Base-by-base conservation (phyloP, 495 filamentous ascomycete species). In the Rhypophila decipiens region DNA sequence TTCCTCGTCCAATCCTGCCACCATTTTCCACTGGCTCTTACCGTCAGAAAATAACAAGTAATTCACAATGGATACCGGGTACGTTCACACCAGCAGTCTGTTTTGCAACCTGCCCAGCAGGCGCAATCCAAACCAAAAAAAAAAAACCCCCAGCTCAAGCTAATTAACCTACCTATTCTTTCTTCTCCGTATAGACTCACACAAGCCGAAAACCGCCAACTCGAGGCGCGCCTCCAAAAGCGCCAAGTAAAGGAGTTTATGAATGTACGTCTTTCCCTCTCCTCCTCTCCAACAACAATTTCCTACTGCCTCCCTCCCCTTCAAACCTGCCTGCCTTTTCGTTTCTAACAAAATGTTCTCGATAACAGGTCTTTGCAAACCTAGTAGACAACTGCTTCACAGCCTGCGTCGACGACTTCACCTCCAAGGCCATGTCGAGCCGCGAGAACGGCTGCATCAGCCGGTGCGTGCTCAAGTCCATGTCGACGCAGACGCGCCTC, bases 211-310 rank as follows among this genome's bases (percentile, higher is more conserved):
- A 86, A 90, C 71, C 84, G 86, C 67, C 88, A 97, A 76, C 85
- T 99, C 65, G 82, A 91, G 59, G 59, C 75, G 66, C 87, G 91
- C 68, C 87, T 97, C 78, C 87, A 97, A 74, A 84, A 84, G 70
- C 90, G 90, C 71, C 93, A 99, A 74, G 84, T 97, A 79, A 95
- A 95, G 74, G 91, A 96, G 53, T 96, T 98, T 65, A 95, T 96
- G 86, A 86, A 78, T 54, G 93, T 97, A 79, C 66, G 75, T 76
- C 17, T 36, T 10, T n/a, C 1, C 24, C 52, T 24, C 19, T 40
- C 12, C 46, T 8, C 24, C 29, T 13, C 27, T n/a, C 24, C 15
- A 5, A 7, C 39, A 29, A 12, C 19, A 13, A 19, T 20, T 33
- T 21, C 39, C 31, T 38, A 19, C 41, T 36, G 36, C 2, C 37